Conservation (phyloP, 2,329 filamentous ascomycete genomes). For the Pleoardoris graminearum region DNA sequence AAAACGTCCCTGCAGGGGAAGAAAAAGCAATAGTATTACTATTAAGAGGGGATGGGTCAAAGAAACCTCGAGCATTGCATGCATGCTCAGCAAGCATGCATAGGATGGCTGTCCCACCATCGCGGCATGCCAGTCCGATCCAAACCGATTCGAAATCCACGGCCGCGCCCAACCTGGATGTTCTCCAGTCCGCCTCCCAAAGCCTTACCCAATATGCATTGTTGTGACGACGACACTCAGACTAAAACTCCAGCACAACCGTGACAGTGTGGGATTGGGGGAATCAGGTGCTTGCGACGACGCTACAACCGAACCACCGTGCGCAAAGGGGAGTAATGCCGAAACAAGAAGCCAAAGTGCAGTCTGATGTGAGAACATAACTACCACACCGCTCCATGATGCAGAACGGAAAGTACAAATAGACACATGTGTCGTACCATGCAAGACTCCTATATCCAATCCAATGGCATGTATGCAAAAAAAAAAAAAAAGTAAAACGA, state of each 20-base stretch:
- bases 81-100: slow-evolving; percentile 4
- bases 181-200: neutral
- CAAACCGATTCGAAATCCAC: neutral
- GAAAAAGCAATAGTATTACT: slow-evolving; percentile 9
- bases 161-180: neutral
- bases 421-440: slow-evolving; percentile 4
- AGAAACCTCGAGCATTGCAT: slow-evolving; percentile 3
- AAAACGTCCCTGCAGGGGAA: slow-evolving; percentile 1
- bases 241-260: neutral
- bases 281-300: slow-evolving; percentile 10
- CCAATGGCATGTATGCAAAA: neutral
- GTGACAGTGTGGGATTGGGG: neutral
- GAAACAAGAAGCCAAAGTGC: slow-evolving; percentile 2
- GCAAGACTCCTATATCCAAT: slow-evolving; percentile 6
- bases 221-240: slow-evolving; percentile 1
- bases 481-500: neutral
- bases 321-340: neutral
- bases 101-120: slow-evolving; percentile 3
- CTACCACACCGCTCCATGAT: neutral
- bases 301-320: neutral
- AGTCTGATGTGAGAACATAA: slow-evolving; percentile 3
- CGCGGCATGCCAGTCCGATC: neutral
- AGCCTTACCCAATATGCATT: slow-evolving; percentile 10
- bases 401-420: neutral
- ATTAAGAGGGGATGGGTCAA: slow-evolving; percentile 11